Conservation (phyloP, 1,284 basidiomycete species). For the Papiliotrema laurentii region DNA sequence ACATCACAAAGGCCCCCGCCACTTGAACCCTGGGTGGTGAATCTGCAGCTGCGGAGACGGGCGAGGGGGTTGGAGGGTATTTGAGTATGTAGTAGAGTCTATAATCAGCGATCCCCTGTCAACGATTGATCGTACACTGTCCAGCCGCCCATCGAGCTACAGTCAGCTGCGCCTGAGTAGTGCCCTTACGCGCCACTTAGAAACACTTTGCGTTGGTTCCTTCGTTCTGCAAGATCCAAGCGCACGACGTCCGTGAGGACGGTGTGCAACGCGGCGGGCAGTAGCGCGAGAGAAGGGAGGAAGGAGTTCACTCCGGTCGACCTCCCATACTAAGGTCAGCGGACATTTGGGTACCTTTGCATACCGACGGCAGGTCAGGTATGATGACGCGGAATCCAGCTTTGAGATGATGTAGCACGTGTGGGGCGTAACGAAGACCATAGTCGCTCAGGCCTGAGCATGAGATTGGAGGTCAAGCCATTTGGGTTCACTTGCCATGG, state of each 20-base stretch:
- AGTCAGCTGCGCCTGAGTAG: constrained; percentile 17
- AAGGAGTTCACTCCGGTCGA: constrained; percentile 51
- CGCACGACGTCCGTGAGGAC: constrained; percentile 49
- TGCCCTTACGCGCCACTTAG: constrained; percentile 49
- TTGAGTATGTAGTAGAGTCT: constrained; percentile 43
- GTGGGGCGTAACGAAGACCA: constrained; percentile 47
- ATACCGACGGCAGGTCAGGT: constrained; percentile 52
- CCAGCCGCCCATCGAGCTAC: constrained; percentile 29
- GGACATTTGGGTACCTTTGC: constrained; percentile 9
- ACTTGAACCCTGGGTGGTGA: constrained; percentile 30
- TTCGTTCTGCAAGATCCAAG: constrained; percentile 30
- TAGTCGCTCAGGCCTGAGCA: constrained; percentile 46
- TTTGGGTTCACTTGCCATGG: constrained; percentile 38
- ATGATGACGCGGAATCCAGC: constrained; percentile 52
- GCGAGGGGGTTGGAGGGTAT: constrained; percentile 33
- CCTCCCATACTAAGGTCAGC: constrained; percentile 41
- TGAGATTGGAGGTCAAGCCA: not conserved
- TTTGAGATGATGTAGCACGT: constrained; percentile 48
- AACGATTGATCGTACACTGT: constrained; percentile 18
- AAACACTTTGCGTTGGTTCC: constrained; percentile 44
- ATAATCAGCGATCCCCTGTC: constrained; percentile 11
- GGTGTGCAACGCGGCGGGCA: constrained; percentile 50
- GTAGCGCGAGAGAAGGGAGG: constrained; percentile 46
- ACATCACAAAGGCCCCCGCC: constrained; percentile 48
- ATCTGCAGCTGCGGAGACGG: constrained; percentile 14